phyloP scores from a whole-genome alignment of 1,284 basidiomycete genomes.

The Leccinum angustisporum region DNA sequence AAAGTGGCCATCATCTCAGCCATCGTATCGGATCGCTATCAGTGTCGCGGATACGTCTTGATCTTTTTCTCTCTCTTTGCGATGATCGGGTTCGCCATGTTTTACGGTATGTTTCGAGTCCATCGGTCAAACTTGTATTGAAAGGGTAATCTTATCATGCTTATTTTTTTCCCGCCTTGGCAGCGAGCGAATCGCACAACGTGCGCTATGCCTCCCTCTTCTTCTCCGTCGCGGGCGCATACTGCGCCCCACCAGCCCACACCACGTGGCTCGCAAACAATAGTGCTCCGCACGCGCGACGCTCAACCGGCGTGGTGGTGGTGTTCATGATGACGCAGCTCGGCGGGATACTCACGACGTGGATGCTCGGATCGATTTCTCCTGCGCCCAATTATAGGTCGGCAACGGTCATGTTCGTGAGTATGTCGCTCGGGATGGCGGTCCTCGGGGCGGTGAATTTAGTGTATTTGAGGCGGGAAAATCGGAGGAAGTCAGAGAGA shows the following conservation, averaged over 20 bases:
- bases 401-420: slow-evolving; percentile 39
- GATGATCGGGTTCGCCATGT: slow-evolving; percentile 48
- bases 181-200: slow-evolving; percentile 28
- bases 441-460: slow-evolving; percentile 36
- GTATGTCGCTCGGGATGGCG: slow-evolving; percentile 37
- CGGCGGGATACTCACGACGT: slow-evolving; percentile 58
- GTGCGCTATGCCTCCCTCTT: slow-evolving; percentile 52
- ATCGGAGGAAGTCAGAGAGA: slow-evolving; percentile 25
- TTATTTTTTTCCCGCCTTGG: background rate
- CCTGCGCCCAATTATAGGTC: slow-evolving; percentile 43
- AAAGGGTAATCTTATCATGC: background rate
- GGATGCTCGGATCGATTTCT: slow-evolving; percentile 49
- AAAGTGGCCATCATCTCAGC: slow-evolving; percentile 37
- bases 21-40: slow-evolving; percentile 44
- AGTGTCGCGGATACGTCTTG: slow-evolving; percentile 40
- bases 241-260: slow-evolving; percentile 43
- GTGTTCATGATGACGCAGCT: slow-evolving; percentile 41
- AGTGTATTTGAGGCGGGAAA: slow-evolving; percentile 22
- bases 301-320: slow-evolving; percentile 55
- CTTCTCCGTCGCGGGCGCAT: slow-evolving; percentile 48
- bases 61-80: slow-evolving; percentile 40
- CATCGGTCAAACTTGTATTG: background rate
- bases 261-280: slow-evolving; percentile 60
- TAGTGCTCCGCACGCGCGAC: slow-evolving; percentile 51
- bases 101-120: slow-evolving; percentile 39